Base-by-base conservation (phyloP, 2,329 filamentous ascomycete species). In the Blumeriella jaapii region DNA sequence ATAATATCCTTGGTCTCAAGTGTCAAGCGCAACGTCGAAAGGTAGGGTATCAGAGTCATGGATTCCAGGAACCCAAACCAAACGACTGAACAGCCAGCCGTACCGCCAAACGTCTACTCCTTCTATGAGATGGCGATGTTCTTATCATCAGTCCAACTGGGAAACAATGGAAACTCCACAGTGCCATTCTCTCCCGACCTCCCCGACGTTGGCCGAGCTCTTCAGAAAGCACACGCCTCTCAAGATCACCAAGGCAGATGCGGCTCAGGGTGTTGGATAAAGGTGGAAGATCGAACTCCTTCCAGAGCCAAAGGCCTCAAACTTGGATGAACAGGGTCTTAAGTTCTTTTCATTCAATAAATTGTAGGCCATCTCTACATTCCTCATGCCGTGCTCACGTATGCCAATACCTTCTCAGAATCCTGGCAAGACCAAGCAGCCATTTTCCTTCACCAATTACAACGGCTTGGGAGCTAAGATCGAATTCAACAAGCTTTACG, bases 81-180 rank as follows among this genome's bases (percentile, higher is more conserved):
- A 11, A 6, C 20, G 20, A 11, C 20, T 22, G 11, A 22, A 6
- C 20, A 22, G 20, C 20, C 20, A 22, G n/a, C 20, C 20, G 6
- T 22, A 8, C 2, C 8, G 2, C 24, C 29, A 4, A 29, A 13
- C 14, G 8, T 18, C 10, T 38, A 32, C 13, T 42, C 34, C 9
- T 51, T 50, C 16, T 6, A 6, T 6, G 14, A 1, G 48, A 51
- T 26, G 50, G 43, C 2, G 49, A 55, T 34, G 47, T 54, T 5
- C 31, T 48, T 13, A 52, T 55, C 6, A 30, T 36, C 3, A 48
- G 48, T 2, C 42, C 40, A 4, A 41, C 41, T 11, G 51, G 51
- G 5, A 42, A 37, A 8, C 25, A 29, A 4, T 55, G 52, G 52
- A 49, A 49, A 16, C 32, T 54, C 1, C 43, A 51, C 20, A 41